These are phyloP conservation scores for Puccinia horiana DNA, from an alignment of 1,284 basidiomycete genomes.

Conservation along the genomic window DNA sequence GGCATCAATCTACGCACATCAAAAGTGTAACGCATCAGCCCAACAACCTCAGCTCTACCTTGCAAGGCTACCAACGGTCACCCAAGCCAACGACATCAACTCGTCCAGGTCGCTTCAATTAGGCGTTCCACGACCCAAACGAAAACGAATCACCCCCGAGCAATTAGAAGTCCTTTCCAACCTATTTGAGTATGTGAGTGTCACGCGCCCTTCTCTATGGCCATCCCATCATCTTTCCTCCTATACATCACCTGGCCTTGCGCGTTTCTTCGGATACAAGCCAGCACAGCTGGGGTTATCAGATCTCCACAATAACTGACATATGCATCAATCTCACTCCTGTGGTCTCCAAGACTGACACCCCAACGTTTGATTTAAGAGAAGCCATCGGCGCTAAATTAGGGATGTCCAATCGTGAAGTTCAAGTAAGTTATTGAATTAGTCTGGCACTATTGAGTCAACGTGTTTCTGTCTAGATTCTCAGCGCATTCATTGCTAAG, in stretches of 20 bases:
- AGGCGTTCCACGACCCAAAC: slow-evolving; percentile 51
- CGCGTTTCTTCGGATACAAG: not conserved
- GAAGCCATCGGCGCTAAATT: slow-evolving; percentile 51
- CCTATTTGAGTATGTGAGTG: slow-evolving; percentile 51
- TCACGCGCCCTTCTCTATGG: not conserved
- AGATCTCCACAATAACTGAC: slow-evolving; percentile 8
- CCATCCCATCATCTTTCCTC: not conserved
- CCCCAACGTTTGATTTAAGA: slow-evolving; percentile 54
- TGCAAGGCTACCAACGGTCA: slow-evolving; percentile 13
- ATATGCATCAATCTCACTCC: not conserved
- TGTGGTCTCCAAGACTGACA: slow-evolving; percentile 51
- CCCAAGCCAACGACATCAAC: slow-evolving; percentile 10
- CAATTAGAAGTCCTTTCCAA: slow-evolving; percentile 52
- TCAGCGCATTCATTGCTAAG: not conserved
- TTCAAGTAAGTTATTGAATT: slow-evolving; percentile 51
- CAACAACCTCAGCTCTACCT: slow-evolving; percentile 31
- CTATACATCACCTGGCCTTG: not conserved
- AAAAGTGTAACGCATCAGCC: slow-evolving; percentile 11
- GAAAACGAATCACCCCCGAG: slow-evolving; percentile 54
- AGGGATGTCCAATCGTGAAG: slow-evolving; percentile 56
- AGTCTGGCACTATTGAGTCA: not conserved
- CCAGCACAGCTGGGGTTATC: not conserved
- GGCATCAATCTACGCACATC: not conserved
- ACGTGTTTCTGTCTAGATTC: not conserved
- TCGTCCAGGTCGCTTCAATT: slow-evolving; percentile 9